Evolutionary conservation across 2,329 filamentous ascomycete genomes (phyloP), one percentile per base, ranked within the genome.

Genomic region (Fusarium oxysporum): DNA sequence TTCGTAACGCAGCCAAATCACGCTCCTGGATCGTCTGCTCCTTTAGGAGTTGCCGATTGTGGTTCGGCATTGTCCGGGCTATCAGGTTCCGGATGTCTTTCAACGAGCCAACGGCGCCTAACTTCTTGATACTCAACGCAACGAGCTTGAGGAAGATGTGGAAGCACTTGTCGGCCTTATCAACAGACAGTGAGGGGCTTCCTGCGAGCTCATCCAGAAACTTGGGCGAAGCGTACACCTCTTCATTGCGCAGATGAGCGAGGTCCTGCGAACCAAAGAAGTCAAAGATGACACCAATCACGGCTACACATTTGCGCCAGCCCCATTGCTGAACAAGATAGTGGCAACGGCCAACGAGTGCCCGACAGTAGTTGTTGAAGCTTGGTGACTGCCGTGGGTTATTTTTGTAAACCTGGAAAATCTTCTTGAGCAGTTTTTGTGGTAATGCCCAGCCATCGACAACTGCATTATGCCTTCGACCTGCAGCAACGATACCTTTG

Each of bases 81-180:
- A 92, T 84, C 23, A 93, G 76, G 69, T 92, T 92, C 25, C 85
- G 84, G 62, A 92, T 86, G 51, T 91, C 88, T 44, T 90, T 92
- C 16, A 80, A 77, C 16, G 86, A 82, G 5, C 83, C 85, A n/a
- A 81, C 79, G 8, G 83, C 80, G 37, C 81, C 82, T 43, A 92
- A 81, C 48, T 85, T 85, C 50, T 84, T 83, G 47, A 92, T 88
- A 40, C 86, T 85, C 54, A 91, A 74, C 3, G 87, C 90, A 40
- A 92, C 79, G 21, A 91, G 84, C 77, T 92, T 93, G 56, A 92
- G 82, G 58, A 92, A 91, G 28, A 92, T 86, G 76, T 92, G 90
- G 73, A 92, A 93, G 75, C 90, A 92, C 25, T 85, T 84, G 75
- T 93, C 91, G 45, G 87, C 85, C 3, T 84, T 81, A 23, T 88